Percentiles rank a stretch among this genome's conserved stretches.
phyloP scores from a whole-genome alignment of 495 filamentous ascomycete species.

The Xylaria castorea region DNA sequence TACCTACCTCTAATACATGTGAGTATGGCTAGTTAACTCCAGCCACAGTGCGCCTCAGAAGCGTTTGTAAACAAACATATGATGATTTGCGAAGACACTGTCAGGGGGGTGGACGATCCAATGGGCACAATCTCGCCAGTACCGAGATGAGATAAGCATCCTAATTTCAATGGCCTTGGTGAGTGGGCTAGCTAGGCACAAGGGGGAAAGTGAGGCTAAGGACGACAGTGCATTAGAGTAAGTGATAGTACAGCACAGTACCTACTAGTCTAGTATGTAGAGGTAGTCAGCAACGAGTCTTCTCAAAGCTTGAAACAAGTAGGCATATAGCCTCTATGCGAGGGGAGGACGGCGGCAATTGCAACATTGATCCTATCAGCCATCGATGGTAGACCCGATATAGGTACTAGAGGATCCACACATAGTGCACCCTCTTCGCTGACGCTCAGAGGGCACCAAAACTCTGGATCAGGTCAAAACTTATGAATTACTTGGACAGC shows the following conservation, averaged over 20 bases:
- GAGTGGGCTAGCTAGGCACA: constrained; percentile 7
- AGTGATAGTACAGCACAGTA: background rate
- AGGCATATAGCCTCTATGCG: background rate
- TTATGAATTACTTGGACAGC: too few relatives aligned
- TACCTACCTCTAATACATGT: background rate
- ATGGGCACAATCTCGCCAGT: constrained; percentile 13
- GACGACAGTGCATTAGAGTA: background rate
- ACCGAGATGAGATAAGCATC: constrained; percentile 26
- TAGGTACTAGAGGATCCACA: too few relatives aligned
- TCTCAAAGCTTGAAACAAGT: background rate
- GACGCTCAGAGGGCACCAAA: too few relatives aligned
- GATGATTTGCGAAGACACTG: constrained; percentile 11
- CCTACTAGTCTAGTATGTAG: background rate
- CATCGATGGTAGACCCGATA: background rate
- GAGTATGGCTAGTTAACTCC: background rate
- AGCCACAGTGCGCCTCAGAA: constrained; percentile 18
- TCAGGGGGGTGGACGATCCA: constrained; percentile 4
- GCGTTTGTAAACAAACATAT: background rate
- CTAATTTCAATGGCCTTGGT: constrained; percentile 20
- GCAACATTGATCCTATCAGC: background rate
- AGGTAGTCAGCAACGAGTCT: constrained; percentile 7
- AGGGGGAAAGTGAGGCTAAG: constrained; percentile 4
- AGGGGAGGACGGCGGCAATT: background rate
- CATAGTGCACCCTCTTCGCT: too few relatives aligned
- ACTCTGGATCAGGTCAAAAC: too few relatives aligned